Evolutionary conservation across 164 flowering plant species (phyloP), one percentile per base, ranked within the genome.

Genomic region (Protea cynaroides): DNA sequence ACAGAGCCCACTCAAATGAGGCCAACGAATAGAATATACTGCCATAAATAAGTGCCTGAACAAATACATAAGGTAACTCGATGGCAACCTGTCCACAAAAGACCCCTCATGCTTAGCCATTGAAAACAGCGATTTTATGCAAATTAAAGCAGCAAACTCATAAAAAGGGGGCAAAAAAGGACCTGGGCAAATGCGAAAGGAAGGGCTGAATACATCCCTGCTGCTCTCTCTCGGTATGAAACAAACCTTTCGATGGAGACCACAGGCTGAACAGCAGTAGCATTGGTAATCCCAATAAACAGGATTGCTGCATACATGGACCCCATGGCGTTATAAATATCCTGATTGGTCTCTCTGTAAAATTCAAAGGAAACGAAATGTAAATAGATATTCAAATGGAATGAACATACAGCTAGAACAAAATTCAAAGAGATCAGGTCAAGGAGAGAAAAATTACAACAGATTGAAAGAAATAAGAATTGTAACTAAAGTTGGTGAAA

Each of bases 161-260:
- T n/a, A 14, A 1, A 50, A 47, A 47, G 34, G 14, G 22, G 19
- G 37, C 59, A 17, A 23, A 36, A 47, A 63, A 18, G 29, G 36
- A 55, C 99, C 93, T 92, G 99, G 59, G 97, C 96, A 71, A 92
- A 86, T 64, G 97, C 99, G 75, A 92, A 95, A 65, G 99, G 87
- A 34, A 95, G 74, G 63, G 97, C 94, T 24, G 99, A 86, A 69
- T 92, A 95, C 89, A 88, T 80, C 67, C 99, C 97, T 8, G 99
- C 97, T 29, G 94, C 97, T 80, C 99, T 80, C 76, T 95, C 97
- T 70, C 99, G 71, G 65, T 95, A 95, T 9, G 99, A 95, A 71
- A 95, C 99, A 75, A 78, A 88, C 85, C 97, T 84, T 77, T 95
- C 99, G 18, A 87, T 73, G 68, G 97, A 95, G 70, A 95, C 92